Evolutionary conservation across 106 monocot species (phyloP).

Genomic region (Triglochin maritima): DNA sequence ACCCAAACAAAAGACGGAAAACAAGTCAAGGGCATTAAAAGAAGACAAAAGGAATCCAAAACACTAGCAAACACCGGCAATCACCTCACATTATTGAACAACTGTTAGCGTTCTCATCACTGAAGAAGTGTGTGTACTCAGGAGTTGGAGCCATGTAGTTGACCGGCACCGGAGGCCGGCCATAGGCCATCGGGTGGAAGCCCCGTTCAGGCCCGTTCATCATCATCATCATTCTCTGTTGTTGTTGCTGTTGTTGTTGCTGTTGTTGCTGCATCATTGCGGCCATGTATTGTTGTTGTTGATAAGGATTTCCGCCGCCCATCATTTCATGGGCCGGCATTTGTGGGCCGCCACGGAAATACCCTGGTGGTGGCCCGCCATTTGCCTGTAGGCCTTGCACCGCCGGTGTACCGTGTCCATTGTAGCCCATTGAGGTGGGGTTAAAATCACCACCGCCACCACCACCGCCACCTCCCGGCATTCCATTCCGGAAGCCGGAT

Average conservation of each 20-base stretch:
- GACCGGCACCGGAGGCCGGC: conserved; percentile 9
- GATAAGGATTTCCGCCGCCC: conserved; percentile 23
- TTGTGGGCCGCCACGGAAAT: conserved; percentile 5
- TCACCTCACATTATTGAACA: conserved; percentile 36
- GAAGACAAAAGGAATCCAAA: neutral
- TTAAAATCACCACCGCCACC: conserved; percentile 8
- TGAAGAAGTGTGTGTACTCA: conserved; percentile 30
- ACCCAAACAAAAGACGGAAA: neutral
- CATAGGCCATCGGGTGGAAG: conserved; percentile 22
- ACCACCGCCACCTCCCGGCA: neutral
- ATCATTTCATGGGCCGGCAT: conserved; percentile 17
- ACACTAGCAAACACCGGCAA: neutral
- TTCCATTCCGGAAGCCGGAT: neutral
- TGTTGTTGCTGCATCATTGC: conserved; percentile 26
- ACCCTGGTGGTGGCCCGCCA: conserved; percentile 12
- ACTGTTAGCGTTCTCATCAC: conserved; percentile 40
- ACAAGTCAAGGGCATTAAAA: neutral
- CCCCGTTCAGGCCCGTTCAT: conserved; percentile 15
- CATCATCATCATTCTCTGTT: conserved; percentile 19
- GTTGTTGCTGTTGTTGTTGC: conserved; percentile 14
- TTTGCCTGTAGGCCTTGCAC: conserved; percentile 21
- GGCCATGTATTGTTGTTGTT: conserved; percentile 35
- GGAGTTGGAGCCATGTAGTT: conserved; percentile 20
- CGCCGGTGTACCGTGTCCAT: conserved; percentile 4
- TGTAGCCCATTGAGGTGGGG: conserved; percentile 7